A percentile compares a stretch with the other conserved stretches of the same genome.
Conservation (phyloP, 176 grass and related monocot genomes). For the Paspalum vaginatum region DNA sequence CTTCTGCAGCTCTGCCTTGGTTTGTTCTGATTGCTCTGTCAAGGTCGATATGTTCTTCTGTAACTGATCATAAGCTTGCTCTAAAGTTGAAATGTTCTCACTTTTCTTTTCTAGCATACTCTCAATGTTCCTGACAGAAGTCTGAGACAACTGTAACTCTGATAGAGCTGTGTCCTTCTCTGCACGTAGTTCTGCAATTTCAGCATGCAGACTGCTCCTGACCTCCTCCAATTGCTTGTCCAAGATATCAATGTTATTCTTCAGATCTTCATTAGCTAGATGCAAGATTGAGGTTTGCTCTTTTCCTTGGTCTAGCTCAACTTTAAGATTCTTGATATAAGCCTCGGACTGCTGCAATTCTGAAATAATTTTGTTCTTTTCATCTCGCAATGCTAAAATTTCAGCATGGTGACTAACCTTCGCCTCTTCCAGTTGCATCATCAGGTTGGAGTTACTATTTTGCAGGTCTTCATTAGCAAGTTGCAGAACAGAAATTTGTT, state of each 20-base stretch:
- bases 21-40: constrained; percentile 32
- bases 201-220: constrained; percentile 32
- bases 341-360: constrained; percentile 41
- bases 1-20: constrained; percentile 38
- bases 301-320: constrained; percentile 48
- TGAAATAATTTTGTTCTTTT: constrained; percentile 49
- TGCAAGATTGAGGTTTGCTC: constrained; percentile 35
- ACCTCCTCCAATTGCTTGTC: constrained; percentile 42
- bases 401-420: constrained; percentile 36
- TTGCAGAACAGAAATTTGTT: constrained; percentile 45
- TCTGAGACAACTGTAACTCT: constrained; percentile 38
- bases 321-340: constrained; percentile 53
- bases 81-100: constrained; percentile 40
- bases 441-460: constrained; percentile 40
- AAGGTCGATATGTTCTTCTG: constrained; percentile 32
- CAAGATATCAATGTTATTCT: constrained; percentile 35
- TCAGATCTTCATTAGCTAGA: constrained; percentile 47
- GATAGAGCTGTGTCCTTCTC: constrained; percentile 32
- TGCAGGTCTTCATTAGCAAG: constrained; percentile 46
- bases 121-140: constrained; percentile 37
- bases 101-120: constrained; percentile 46
- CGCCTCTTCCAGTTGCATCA: constrained; percentile 36
- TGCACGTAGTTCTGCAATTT: constrained; percentile 32
- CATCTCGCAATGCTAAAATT: constrained; percentile 37
- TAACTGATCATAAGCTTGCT: constrained; percentile 39